These are phyloP conservation scores for Blastomyces gilchristii DNA, from an alignment of 2,329 filamentous ascomycete species.

Conservation along the genomic window DNA sequence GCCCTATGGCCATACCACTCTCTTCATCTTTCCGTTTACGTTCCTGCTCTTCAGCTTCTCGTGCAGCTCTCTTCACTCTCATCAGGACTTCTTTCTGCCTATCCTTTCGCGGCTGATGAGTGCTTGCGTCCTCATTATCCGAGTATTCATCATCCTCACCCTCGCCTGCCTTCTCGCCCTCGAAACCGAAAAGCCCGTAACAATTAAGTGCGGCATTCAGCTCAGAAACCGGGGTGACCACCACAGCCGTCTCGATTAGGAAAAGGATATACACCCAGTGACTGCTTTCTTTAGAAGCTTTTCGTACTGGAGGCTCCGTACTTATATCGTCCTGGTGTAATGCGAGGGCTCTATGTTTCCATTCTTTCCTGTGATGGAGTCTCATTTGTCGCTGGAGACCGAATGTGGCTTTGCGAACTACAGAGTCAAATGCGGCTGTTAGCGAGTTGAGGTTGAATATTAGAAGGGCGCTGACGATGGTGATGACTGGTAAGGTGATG, in stretches of 20 bases:
- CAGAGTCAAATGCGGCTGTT: slow-evolving; percentile 8
- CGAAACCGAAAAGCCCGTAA: slow-evolving; percentile 5
- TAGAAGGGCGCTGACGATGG: slow-evolving; percentile 8
- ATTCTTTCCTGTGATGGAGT: slow-evolving; percentile 9
- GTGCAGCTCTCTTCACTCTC: slow-evolving; percentile 4
- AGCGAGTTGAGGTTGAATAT: slow-evolving; percentile 11
- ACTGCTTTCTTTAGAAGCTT: slow-evolving; percentile 9
- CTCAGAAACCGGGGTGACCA: slow-evolving; percentile 8
- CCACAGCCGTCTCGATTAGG: slow-evolving; percentile 2
- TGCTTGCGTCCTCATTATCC: slow-evolving; percentile 1
- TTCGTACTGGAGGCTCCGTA: slow-evolving; percentile 8
- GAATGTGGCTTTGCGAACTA: slow-evolving; percentile 3
- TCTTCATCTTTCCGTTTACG: background rate
- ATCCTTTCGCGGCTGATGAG: background rate
- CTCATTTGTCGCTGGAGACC: slow-evolving; percentile 8
- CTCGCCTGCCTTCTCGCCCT: background rate
- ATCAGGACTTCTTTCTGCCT: background rate
- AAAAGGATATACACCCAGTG: slow-evolving; percentile 10
- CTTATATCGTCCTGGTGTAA: slow-evolving; percentile 8
- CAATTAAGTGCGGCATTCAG: slow-evolving; percentile 2
- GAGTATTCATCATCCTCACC: slow-evolving; percentile 3
- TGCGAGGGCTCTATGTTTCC: slow-evolving; percentile 9
- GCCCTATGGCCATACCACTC: background rate
- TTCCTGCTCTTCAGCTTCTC: slow-evolving; percentile 3
- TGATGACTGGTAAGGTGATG: slow-evolving; percentile 10